Conservation (phyloP, 768 basidiomycete species). For the Tephrocybe sp. region DNA sequence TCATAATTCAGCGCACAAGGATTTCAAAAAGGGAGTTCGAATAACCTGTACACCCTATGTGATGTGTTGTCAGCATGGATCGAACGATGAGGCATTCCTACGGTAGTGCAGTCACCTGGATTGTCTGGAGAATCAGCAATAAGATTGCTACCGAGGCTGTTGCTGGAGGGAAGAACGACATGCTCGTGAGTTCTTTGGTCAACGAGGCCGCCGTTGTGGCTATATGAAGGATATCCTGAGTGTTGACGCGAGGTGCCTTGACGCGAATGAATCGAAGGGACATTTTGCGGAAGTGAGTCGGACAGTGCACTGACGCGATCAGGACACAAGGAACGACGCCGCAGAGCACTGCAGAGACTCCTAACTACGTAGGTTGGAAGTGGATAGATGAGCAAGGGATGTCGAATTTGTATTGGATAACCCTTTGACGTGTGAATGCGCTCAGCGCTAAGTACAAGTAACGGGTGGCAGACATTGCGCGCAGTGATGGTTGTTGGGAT, state of each 20-base stretch:
- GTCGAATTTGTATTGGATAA: background rate
- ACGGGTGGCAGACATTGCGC: background rate
- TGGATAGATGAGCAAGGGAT: no score
- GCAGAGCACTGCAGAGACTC: no score
- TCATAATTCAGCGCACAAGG: slow-evolving; percentile 18
- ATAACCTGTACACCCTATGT: slow-evolving; percentile 22
- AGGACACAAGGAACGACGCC: background rate
- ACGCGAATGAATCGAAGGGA: slow-evolving; percentile 18
- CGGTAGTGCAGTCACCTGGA: slow-evolving; percentile 34
- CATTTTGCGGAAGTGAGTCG: slow-evolving; percentile 3
- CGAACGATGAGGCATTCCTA: background rate
- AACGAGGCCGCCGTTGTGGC: slow-evolving; percentile 16
- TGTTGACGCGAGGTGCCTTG: slow-evolving; percentile 9
- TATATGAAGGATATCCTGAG: slow-evolving; percentile 19
- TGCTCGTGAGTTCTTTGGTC: slow-evolving; percentile 22
- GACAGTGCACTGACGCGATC: background rate
- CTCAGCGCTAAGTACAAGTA: background rate
- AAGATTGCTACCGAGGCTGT: slow-evolving; percentile 38
- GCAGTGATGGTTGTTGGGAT: background rate
- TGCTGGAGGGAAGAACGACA: slow-evolving; percentile 41
- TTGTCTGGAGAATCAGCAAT: slow-evolving; percentile 43
- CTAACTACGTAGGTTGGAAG: no score
- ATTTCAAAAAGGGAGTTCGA: background rate
- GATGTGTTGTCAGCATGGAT: background rate
- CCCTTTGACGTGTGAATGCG: background rate